Conservation (phyloP, 306 rosid species). For the Astragalus glycyphyllos region DNA sequence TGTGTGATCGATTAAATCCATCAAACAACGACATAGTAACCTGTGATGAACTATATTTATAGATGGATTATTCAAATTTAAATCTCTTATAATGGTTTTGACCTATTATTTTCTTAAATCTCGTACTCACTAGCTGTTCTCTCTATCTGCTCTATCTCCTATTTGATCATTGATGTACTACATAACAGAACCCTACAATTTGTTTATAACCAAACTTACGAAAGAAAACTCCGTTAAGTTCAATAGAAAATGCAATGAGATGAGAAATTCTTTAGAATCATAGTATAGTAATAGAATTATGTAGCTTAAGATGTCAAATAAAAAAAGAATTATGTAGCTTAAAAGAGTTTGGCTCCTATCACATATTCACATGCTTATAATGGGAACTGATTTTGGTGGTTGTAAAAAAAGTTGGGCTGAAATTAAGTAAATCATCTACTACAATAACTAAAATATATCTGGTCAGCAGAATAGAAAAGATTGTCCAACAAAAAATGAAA, state of each 20-base stretch:
- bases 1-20: neutral
- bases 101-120: neutral
- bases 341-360: neutral
- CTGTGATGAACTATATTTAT: neutral
- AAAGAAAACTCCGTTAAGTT: neutral
- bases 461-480: neutral
- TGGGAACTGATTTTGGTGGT: neutral
- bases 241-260: neutral
- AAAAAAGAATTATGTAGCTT: neutral
- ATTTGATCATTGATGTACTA: neutral
- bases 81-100: neutral
- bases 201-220: neutral
- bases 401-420: neutral
- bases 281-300: neutral
- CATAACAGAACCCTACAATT: neutral
- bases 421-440: conserved; percentile 2
- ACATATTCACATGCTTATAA: neutral
- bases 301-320: neutral
- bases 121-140: neutral
- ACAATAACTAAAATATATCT: conserved; percentile 8
- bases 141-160: neutral
- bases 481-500: neutral
- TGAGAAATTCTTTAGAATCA: neutral
- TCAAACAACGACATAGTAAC: neutral
- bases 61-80: neutral